Conservation (phyloP, 139 green algal genomes). For the Chlorella vulgaris region DNA sequence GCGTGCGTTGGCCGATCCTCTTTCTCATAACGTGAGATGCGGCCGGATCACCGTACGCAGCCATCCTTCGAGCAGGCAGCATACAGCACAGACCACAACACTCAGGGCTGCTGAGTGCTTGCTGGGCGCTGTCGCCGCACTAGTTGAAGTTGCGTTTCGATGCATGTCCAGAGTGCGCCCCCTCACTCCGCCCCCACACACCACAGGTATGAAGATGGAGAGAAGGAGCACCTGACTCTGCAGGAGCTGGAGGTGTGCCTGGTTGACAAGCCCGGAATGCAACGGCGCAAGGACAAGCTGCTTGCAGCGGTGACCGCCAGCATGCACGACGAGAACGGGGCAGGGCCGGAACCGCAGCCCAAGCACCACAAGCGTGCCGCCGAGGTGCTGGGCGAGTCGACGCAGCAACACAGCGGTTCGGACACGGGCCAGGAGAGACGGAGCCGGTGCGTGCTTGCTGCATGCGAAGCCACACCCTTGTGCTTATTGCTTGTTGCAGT, state of each 20-base stretch:
- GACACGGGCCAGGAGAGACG: slow-evolving; percentile 2
- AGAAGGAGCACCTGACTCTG: slow-evolving; percentile 30
- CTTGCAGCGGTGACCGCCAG: background rate
- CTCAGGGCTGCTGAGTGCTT: too few relatives aligned
- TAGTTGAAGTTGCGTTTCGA: too few relatives aligned
- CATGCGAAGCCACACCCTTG: too few relatives aligned
- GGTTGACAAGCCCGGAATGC: background rate
- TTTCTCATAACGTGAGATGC: too few relatives aligned
- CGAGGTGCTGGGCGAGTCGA: slow-evolving; percentile 2
- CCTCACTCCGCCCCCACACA: background rate
- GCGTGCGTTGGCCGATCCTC: too few relatives aligned
- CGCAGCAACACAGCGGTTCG: background rate
- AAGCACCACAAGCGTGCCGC: slow-evolving; percentile 1
- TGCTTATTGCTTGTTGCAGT: too few relatives aligned
- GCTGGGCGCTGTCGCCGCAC: too few relatives aligned
- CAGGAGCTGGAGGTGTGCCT: slow-evolving; percentile 19
- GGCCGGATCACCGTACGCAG: too few relatives aligned
- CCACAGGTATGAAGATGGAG: slow-evolving; percentile 47
- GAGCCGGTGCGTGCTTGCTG: slow-evolving; percentile 20
- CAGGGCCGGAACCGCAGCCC: background rate
- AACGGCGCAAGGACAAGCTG: background rate
- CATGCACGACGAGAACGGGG: background rate
- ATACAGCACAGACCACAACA: too few relatives aligned
- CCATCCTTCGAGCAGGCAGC: too few relatives aligned
- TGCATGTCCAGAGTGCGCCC: too few relatives aligned